Conservation (phyloP, 2,329 filamentous ascomycete species). For the Apiospora phragmitis region DNA sequence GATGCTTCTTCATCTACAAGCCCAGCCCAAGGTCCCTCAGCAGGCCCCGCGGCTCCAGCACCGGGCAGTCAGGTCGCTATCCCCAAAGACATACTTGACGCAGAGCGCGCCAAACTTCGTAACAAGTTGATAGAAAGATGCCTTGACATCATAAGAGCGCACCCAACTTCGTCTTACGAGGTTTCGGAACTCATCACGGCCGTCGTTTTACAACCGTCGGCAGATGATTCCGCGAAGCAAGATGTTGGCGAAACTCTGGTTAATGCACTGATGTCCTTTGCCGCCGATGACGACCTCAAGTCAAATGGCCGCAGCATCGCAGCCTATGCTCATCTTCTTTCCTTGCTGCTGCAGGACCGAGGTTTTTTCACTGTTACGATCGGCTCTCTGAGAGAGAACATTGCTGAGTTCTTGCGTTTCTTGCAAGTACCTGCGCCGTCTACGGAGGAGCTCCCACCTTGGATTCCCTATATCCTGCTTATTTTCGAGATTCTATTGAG, state of each 20-base stretch:
- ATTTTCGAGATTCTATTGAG: conserved; percentile 89
- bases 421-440: conserved; percentile 70
- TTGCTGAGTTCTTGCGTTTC: conserved; percentile 75
- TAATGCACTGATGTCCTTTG: conserved; percentile 75
- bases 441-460: conserved; percentile 79
- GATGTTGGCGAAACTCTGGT: conserved; percentile 83
- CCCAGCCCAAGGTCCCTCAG: neutral
- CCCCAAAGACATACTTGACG: conserved; percentile 78
- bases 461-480: conserved; percentile 87
- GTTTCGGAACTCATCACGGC: conserved; percentile 82
- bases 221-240: conserved; percentile 56
- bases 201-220: conserved; percentile 61
- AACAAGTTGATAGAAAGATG: conserved; percentile 84
- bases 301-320: conserved; percentile 66
- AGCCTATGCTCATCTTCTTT: conserved; percentile 89
- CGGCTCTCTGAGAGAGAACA: conserved; percentile 73
- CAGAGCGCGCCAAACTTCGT: conserved; percentile 70
- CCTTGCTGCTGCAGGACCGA: conserved; percentile 80
- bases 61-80: conserved; percentile 27
- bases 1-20: conserved; percentile 6
- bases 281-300: conserved; percentile 62
- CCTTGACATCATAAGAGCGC: conserved; percentile 84
- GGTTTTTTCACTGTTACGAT: conserved; percentile 78
- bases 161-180: conserved; percentile 87
- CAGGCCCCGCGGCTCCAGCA: conserved; percentile 16